phyloP scores from a whole-genome alignment of 768 basidiomycete genomes.

The Kwoniella europaea region DNA sequence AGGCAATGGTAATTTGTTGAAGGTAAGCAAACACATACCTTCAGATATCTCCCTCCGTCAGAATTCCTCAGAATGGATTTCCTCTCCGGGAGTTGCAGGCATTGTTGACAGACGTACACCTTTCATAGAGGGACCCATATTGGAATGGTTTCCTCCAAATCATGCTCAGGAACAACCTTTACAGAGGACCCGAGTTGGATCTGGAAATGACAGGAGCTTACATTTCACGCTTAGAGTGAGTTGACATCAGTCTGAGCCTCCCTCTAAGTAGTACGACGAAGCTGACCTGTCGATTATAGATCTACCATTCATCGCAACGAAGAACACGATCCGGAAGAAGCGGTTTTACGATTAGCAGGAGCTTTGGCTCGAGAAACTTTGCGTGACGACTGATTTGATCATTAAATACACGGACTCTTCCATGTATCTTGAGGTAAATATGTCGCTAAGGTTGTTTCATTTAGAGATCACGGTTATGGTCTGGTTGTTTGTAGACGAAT shows the following conservation, averaged over 20 bases:
- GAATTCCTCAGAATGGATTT: background rate
- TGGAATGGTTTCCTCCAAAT: conserved; percentile 57
- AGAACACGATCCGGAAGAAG: conserved; percentile 2
- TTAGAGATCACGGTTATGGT: too few relatives aligned
- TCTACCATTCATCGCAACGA: conserved; percentile 3
- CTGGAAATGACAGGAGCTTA: conserved; percentile 42
- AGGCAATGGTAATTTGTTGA: conserved; percentile 54
- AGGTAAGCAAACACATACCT: conserved; percentile 14
- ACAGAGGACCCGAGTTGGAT: conserved; percentile 35
- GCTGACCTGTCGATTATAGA: background rate
- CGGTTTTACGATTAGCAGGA: conserved; percentile 4
- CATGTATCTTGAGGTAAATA: too few relatives aligned
- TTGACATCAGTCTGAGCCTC: too few relatives aligned
- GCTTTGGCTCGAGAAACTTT: conserved; percentile 1
- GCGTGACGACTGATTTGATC: background rate
- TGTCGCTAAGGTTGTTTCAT: too few relatives aligned
- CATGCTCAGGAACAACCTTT: conserved; percentile 47
- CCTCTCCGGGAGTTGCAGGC: background rate
- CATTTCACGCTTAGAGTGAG: conserved; percentile 48
- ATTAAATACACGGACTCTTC: background rate
- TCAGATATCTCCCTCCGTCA: background rate
- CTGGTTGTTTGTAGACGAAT: too few relatives aligned
- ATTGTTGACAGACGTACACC: too few relatives aligned
- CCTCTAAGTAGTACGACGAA: background rate
- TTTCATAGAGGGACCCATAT: conserved; percentile 48